Conservation (phyloP, 108 stramenopile species). For the Cyclotella choctawhatcheeana region DNA sequence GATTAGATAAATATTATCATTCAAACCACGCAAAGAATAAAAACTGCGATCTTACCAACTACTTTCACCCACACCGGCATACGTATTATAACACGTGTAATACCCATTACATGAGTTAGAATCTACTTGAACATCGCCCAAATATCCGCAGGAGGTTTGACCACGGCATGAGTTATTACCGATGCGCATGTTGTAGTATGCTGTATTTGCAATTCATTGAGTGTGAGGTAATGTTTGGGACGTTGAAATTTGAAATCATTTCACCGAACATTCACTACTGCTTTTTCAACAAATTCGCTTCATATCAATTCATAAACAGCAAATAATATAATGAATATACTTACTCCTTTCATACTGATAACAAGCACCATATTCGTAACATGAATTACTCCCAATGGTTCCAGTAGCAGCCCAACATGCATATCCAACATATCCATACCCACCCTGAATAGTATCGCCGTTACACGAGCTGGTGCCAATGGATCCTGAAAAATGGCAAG, state of each 20-base stretch:
- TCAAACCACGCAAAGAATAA: background rate
- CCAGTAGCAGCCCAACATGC: background rate
- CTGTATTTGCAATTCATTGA: background rate
- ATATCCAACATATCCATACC: background rate
- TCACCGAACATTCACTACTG: too few species aligned
- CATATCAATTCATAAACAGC: too few species aligned
- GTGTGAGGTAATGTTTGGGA: background rate
- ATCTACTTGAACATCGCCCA: background rate
- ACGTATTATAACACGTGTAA: background rate
- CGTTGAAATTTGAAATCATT: background rate
- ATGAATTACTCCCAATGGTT: background rate
- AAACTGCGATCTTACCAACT: conserved; percentile 1
- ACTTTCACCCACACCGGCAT: background rate
- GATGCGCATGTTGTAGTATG: background rate
- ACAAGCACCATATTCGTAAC: conserved; percentile 7
- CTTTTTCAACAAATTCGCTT: too few species aligned
- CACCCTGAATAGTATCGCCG: background rate
- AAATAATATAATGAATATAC: background rate
- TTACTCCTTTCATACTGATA: background rate
- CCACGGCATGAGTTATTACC: conserved; percentile 4
- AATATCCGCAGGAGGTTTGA: background rate
- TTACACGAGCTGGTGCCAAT: background rate
- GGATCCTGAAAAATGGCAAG: conserved; percentile 1
- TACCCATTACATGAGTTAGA: conserved; percentile 1
- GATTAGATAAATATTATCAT: background rate